A percentile compares a stretch with the other conserved stretches of the same genome.
phyloP scores from a whole-genome alignment of 2,329 filamentous ascomycete species.

The Fusarium scirpi region DNA sequence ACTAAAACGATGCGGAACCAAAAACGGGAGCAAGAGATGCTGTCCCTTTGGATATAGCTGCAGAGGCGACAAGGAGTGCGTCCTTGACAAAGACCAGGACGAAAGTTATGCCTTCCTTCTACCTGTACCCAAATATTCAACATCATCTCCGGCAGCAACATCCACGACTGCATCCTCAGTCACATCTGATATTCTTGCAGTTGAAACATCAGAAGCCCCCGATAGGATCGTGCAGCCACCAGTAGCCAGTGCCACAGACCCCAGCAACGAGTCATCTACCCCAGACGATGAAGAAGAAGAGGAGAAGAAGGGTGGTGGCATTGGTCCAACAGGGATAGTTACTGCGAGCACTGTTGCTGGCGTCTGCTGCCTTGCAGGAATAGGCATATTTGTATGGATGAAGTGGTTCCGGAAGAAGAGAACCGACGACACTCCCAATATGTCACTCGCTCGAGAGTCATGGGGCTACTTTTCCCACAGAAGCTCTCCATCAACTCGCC shows the following conservation, averaged over 20 bases:
- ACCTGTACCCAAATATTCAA: slow-evolving; percentile 27
- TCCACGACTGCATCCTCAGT: slow-evolving; percentile 13
- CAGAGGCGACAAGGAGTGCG: slow-evolving; percentile 31
- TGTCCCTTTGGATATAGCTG: slow-evolving; percentile 47
- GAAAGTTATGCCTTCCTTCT: slow-evolving; percentile 39
- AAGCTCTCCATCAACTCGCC: slow-evolving; percentile 31
- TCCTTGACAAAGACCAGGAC: slow-evolving; percentile 40
- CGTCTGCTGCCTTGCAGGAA: slow-evolving; percentile 38
- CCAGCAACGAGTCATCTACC: slow-evolving; percentile 19
- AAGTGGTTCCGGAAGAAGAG: slow-evolving; percentile 43
- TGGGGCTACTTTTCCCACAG: slow-evolving; percentile 41
- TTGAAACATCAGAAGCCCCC: slow-evolving; percentile 40
- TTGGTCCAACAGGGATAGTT: slow-evolving; percentile 40
- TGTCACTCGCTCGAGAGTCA: slow-evolving; percentile 19
- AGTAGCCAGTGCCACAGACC: slow-evolving; percentile 11
- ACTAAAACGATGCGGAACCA: slow-evolving; percentile 37
- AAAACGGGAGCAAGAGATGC: slow-evolving; percentile 32
- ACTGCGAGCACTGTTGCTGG: slow-evolving; percentile 43
- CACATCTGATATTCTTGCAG: slow-evolving; percentile 24
- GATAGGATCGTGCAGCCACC: slow-evolving; percentile 19
- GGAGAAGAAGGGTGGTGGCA: slow-evolving; percentile 9
- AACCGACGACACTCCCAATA: slow-evolving; percentile 5
- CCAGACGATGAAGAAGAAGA: slow-evolving; percentile 16
- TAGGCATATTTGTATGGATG: slow-evolving; percentile 45
- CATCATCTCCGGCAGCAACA: slow-evolving; percentile 6